These are phyloP conservation scores for Pezicula neosporulosa DNA, from an alignment of 2,329 filamentous ascomycete genomes.

Conservation along the genomic window DNA sequence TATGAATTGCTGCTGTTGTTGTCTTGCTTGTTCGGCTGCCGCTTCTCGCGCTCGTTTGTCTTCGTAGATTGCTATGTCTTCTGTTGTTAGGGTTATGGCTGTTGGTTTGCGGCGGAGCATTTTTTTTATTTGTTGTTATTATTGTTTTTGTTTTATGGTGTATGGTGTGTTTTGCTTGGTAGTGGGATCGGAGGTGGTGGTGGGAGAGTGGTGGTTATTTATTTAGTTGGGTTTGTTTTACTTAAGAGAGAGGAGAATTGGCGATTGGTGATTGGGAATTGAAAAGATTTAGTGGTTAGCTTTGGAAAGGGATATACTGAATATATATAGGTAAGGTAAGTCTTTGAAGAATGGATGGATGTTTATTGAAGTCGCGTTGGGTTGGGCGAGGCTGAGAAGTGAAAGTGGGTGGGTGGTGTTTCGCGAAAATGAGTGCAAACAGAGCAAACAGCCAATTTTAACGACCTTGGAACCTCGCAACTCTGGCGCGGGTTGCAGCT, in stretches of 20 bases:
- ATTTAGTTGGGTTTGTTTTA: neutral
- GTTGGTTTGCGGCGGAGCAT: slow-evolving; percentile 70
- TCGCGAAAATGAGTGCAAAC: too few relatives aligned
- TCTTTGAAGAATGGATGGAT: too few relatives aligned
- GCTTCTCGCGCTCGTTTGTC: slow-evolving; percentile 48
- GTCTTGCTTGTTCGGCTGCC: slow-evolving; percentile 19
- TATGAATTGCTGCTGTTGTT: slow-evolving; percentile 14
- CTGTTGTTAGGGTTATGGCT: slow-evolving; percentile 62
- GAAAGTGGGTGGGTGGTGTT: too few relatives aligned
- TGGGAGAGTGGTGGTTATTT: neutral
- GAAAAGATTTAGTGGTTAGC: too few relatives aligned
- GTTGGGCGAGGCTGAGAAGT: too few relatives aligned
- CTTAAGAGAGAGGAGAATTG: too few relatives aligned
- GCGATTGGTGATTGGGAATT: too few relatives aligned
- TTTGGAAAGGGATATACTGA: too few relatives aligned
- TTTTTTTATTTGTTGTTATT: neutral
- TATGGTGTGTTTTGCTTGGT: neutral
- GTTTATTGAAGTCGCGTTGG: too few relatives aligned
- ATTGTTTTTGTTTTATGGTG: neutral
- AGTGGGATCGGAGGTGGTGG: neutral
- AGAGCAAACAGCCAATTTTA: too few relatives aligned
- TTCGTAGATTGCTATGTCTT: slow-evolving; percentile 70
- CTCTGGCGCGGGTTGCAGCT: neutral
- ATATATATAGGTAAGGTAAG: too few relatives aligned
- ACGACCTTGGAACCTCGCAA: too few relatives aligned